Conservation (phyloP, 805 yeast species). For the Saccharomycopsis capsularis region DNA sequence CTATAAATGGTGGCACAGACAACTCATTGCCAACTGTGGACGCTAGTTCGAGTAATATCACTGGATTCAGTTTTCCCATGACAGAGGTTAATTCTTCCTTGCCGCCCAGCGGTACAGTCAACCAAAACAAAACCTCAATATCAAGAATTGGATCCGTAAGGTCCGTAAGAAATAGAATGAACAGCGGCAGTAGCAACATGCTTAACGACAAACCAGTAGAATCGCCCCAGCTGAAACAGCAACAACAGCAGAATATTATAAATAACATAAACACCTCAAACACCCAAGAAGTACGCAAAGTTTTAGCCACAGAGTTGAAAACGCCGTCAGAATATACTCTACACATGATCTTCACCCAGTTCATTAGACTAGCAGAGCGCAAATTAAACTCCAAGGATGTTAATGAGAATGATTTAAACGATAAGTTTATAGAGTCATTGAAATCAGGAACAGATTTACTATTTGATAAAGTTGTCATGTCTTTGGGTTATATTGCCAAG, state of each 20-base stretch:
- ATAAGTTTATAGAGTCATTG: conserved; percentile 50
- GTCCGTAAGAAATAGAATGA: not conserved
- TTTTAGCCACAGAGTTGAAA: conserved; percentile 48
- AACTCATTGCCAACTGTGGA: not conserved
- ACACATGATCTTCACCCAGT: conserved; percentile 91
- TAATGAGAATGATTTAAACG: conserved; percentile 1
- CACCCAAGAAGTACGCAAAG: conserved; percentile 27
- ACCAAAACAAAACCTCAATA: not conserved
- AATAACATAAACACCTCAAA: conserved; percentile 10
- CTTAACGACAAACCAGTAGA: not conserved
- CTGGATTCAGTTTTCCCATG: not conserved
- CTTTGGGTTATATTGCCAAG: conserved; percentile 86
- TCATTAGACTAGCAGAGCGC: conserved; percentile 87
- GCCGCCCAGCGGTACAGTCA: not conserved
- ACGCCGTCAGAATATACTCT: conserved; percentile 85
- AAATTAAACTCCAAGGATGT: conserved; percentile 45
- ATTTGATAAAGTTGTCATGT: conserved; percentile 78
- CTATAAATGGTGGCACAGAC: conserved; percentile 4
- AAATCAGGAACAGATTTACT: conserved; percentile 82
- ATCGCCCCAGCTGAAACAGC: conserved; percentile 4
- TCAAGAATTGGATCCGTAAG: conserved; percentile 10
- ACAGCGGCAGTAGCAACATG: not conserved
- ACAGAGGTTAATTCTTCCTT: not conserved
- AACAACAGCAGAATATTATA: conserved; percentile 1
- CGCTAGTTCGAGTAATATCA: not conserved